Percentiles rank a stretch among this genome's conserved stretches.
phyloP scores from a whole-genome alignment of 805 yeast genomes.

The Spathaspora sp. region DNA sequence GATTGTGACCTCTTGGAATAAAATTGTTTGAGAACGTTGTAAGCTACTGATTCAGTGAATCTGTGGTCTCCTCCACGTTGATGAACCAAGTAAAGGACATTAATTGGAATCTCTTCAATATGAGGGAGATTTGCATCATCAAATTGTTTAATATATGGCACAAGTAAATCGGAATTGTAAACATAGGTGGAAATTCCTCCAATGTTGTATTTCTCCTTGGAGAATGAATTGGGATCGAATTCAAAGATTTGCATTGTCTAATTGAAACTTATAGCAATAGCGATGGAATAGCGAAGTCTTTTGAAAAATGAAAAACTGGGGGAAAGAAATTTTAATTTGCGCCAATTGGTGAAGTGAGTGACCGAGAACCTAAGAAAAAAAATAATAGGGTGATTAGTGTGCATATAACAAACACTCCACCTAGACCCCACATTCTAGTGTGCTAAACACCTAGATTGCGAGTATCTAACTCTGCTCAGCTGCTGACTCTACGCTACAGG shows the following conservation, averaged over 20 bases:
- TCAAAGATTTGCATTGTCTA: constrained; percentile 14
- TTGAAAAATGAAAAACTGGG: neutral
- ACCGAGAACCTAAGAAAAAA: neutral
- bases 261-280: neutral
- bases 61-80: constrained; percentile 40
- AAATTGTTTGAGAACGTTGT: constrained; percentile 27
- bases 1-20: constrained; percentile 11
- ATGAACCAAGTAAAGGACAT: constrained; percentile 45
- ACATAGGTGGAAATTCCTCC: constrained; percentile 47
- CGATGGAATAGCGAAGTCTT: neutral
- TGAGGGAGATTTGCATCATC: constrained; percentile 8
- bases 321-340: neutral
- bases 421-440: too few species aligned
- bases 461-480: too few species aligned
- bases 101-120: constrained; percentile 23
- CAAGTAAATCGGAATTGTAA: constrained; percentile 35
- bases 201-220: constrained; percentile 20
- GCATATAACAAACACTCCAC: neutral
- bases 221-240: constrained; percentile 13
- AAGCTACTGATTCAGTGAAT: constrained; percentile 39
- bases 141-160: constrained; percentile 19
- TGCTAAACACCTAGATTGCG: too few species aligned
- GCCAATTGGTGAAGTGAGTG: too few species aligned
- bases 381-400: neutral
- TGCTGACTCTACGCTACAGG: neutral